Percentiles rank a stretch among this genome's conserved stretches.
phyloP scores from a whole-genome alignment of 2,329 filamentous ascomycete genomes.

The Lasiodiplodia citricola region DNA sequence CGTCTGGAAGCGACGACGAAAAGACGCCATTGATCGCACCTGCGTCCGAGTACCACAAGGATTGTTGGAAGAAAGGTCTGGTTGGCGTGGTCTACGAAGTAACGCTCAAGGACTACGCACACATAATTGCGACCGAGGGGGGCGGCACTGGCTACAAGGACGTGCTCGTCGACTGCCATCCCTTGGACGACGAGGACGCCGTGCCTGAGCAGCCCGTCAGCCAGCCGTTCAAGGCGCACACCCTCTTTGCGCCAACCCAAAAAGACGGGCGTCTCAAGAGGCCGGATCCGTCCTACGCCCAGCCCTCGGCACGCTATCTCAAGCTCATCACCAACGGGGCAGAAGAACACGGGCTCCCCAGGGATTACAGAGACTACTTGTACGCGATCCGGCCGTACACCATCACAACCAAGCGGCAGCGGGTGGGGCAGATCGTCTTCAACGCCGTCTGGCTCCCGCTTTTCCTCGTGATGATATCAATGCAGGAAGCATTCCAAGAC shows the following conservation, averaged over 20 bases:
- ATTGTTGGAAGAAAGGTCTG: constrained; percentile 78
- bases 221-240: constrained; percentile 78
- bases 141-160: constrained; percentile 86
- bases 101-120: constrained; percentile 78
- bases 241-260: constrained; percentile 71
- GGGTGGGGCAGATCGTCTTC: constrained; percentile 68
- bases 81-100: constrained; percentile 97
- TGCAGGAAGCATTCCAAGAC: constrained; percentile 62
- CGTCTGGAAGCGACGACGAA: constrained; percentile 33
- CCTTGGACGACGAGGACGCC: constrained; percentile 62
- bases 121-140: constrained; percentile 89
- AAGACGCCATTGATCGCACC: constrained; percentile 34
- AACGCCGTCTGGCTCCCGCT: constrained; percentile 64
- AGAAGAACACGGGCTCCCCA: constrained; percentile 77
- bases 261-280: constrained; percentile 57
- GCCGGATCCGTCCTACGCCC: constrained; percentile 73
- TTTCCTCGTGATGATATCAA: constrained; percentile 59
- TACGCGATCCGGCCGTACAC: constrained; percentile 71
- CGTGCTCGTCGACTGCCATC: constrained; percentile 77
- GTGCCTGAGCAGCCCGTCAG: constrained; percentile 70
- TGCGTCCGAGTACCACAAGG: constrained; percentile 54
- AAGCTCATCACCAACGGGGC: constrained; percentile 80
- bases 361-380: constrained; percentile 78
- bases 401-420: constrained; percentile 70
- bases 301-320: constrained; percentile 83